Evolutionary conservation across 2,329 filamentous ascomycete species (phyloP), one percentile per base, ranked within the genome.

Genomic region (Nothopassalora personata): DNA sequence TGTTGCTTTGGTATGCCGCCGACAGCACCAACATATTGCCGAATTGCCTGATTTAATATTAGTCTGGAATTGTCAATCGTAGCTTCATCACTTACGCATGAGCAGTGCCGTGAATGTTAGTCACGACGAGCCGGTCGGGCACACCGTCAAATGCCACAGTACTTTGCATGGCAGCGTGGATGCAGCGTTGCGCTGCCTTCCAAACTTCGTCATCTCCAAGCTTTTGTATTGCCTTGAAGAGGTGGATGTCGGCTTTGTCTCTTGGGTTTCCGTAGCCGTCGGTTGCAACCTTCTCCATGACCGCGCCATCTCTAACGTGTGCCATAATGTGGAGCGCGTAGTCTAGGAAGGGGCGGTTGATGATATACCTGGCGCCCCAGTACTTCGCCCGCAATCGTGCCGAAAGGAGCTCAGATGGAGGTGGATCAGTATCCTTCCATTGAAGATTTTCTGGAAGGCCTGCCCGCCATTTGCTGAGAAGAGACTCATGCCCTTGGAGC

Each of bases 81-180:
- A 31, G 13, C 28, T 31, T 9, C 7, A n/a, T 10, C 27, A 85
- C 90, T 84, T 89, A 96, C 90, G 93, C 92, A 80, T 97, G 93
- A 62, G 91, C 89, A 18, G 93, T 97, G 54, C 93, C 92, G 75
- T 96, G 96, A 27, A 96, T 87, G 61, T 97, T 97, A n/a, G 93
- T 97, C 57, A 97, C 86, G 54, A 97, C 87, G 77, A 90, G 69
- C 74, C 79, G 66, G 80, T 83, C 62, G 81, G 87, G 69, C 78
- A 88, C 72, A 80, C 89, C 80, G 71, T 89, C 84, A 71, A 97
- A 96, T 0, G 91, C 90, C 56, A 85, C 83, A 0, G 93, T 97
- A 72, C 93, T 97, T 70, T 88, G 81, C 55, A 96, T 85, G 0
- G 96, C 84, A 6, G 91, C 89, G 47, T 85, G 78, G 57, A 94